phyloP scores from a whole-genome alignment of 352 stramenopile species.

The Peronospora belbahrii region DNA sequence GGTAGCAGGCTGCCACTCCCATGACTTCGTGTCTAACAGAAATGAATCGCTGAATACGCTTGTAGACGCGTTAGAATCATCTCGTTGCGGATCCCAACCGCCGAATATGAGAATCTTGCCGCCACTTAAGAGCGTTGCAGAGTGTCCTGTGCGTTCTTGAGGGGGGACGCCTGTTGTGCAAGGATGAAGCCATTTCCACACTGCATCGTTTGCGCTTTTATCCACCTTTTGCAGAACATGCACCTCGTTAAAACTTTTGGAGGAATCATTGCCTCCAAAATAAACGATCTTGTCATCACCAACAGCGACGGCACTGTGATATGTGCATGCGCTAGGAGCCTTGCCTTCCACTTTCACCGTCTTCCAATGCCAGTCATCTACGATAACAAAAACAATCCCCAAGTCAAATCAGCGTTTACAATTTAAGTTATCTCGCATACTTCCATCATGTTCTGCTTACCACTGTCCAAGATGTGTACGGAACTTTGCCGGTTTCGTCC shows the following conservation, averaged over 20 bases:
- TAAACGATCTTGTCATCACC: conserved; percentile 74
- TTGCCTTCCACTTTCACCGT: conserved; percentile 82
- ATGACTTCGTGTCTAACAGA: conserved; percentile 85
- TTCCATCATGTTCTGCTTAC: conserved; percentile 18
- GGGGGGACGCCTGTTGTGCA: conserved; percentile 65
- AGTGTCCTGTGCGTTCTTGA: conserved; percentile 83
- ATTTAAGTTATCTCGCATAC: not conserved
- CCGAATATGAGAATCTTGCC: conserved; percentile 88
- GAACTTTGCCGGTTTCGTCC: conserved; percentile 68
- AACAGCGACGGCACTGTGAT: conserved; percentile 79
- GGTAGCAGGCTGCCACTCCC: conserved; percentile 79
- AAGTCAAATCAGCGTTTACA: not conserved
- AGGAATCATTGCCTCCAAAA: conserved; percentile 91
- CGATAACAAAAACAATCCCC: not conserved
- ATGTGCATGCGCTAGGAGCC: conserved; percentile 82
- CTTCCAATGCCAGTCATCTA: conserved; percentile 88
- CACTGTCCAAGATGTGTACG: conserved; percentile 65
- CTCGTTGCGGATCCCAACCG: conserved; percentile 88
- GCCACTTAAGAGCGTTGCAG: conserved; percentile 79
- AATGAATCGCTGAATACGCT: conserved; percentile 87
- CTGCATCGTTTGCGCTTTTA: conserved; percentile 10
- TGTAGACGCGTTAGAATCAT: conserved; percentile 31
- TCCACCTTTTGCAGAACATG: conserved; percentile 81
- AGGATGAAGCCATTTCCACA: conserved; percentile 87
- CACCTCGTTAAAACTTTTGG: conserved; percentile 87